A percentile compares a stretch with the other conserved stretches of the same genome.
Conservation (phyloP, 2,329 filamentous ascomycete species). For the Fusarium subtropicale region DNA sequence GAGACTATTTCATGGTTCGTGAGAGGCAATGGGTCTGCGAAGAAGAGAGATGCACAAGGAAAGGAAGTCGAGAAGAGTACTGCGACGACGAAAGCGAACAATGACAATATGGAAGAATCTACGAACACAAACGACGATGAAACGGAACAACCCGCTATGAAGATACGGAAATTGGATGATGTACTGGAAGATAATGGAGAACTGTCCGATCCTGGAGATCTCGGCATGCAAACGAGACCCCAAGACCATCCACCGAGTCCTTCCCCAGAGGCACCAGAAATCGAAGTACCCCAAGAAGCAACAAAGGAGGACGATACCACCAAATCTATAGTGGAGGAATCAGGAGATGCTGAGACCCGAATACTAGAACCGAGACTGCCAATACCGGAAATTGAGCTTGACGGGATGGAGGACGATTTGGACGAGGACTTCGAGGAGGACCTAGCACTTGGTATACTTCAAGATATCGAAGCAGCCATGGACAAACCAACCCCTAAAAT, state of each 20-base stretch:
- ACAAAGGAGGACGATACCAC: not conserved
- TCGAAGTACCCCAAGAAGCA: not conserved
- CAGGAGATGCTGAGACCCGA: not conserved
- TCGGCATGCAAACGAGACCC: not conserved
- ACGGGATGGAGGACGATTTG: constrained; percentile 44
- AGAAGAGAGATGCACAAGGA: constrained; percentile 48
- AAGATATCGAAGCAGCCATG: constrained; percentile 38
- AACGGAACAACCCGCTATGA: not conserved
- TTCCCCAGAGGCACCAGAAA: not conserved
- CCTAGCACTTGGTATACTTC: constrained; percentile 43
- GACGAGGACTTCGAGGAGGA: constrained; percentile 46
- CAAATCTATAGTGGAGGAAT: not conserved
- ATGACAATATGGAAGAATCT: not conserved
- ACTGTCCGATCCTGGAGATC: not conserved
- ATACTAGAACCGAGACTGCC: not conserved
- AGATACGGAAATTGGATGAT: constrained; percentile 16
- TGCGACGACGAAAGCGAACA: constrained; percentile 3
- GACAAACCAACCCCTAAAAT: not conserved
- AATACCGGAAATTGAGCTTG: constrained; percentile 9
- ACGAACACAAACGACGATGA: constrained; percentile 1
- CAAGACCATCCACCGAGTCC: not conserved
- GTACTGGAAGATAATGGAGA: constrained; percentile 35
- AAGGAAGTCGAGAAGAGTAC: constrained; percentile 21
- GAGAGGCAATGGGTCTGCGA: constrained; percentile 50
- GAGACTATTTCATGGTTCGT: constrained; percentile 67